These are phyloP conservation scores for Nannizzia gypsea DNA, from an alignment of 2,329 filamentous ascomycete genomes.

Conservation along the genomic window DNA sequence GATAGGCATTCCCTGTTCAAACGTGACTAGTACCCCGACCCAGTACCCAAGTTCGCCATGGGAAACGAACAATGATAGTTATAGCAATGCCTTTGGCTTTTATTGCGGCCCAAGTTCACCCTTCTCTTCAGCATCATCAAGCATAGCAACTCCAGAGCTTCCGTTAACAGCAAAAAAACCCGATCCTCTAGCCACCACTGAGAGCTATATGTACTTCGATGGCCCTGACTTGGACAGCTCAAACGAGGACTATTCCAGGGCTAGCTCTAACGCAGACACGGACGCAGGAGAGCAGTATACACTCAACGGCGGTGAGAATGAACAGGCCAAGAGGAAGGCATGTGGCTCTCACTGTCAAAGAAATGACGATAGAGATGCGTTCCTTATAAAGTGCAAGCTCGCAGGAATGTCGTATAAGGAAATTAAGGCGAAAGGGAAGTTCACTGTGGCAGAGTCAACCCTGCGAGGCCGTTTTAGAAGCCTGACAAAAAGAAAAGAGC, in stretches of 20 bases:
- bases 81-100: not conserved
- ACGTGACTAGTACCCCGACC: not conserved
- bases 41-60: not conserved
- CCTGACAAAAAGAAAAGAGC: conserved; percentile 35
- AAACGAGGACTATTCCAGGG: not conserved
- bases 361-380: conserved; percentile 24
- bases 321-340: not conserved
- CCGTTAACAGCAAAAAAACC: not conserved
- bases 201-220: not conserved
- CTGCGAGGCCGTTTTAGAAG: conserved; percentile 37
- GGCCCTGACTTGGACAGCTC: not conserved
- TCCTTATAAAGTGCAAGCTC: conserved; percentile 32
- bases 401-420: conserved; percentile 37
- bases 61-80: not conserved
- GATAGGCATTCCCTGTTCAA: not conserved
- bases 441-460: conserved; percentile 39
- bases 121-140: conserved; percentile 8
- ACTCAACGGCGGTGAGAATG: not conserved
- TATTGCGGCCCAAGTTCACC: conserved; percentile 9
- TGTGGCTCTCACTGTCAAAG: conserved; percentile 6
- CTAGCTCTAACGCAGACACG: not conserved
- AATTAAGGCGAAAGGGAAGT: conserved; percentile 33
- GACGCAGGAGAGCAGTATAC: not conserved
- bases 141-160: conserved; percentile 3
- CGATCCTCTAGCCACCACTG: not conserved